Evolutionary conservation across 768 basidiomycete species (phyloP).

Genomic region (Amanita pallidorosea): DNA sequence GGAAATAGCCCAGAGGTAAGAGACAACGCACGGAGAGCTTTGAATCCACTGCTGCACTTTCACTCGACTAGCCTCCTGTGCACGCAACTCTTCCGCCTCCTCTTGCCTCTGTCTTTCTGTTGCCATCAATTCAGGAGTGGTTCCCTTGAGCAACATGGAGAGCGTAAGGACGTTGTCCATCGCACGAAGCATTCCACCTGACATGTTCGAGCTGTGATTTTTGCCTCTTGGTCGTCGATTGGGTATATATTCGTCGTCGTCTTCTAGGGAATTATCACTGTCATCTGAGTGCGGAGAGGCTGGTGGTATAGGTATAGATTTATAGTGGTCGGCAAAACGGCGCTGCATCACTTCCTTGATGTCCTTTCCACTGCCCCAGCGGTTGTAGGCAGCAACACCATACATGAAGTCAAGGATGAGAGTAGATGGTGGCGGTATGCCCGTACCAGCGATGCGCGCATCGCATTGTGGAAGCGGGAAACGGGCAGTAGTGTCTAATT

Average conservation of each 20-base stretch:
- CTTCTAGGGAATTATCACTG: background rate
- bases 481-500: background rate
- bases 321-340: background rate
- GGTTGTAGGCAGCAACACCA: slow-evolving; percentile 9
- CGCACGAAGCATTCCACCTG: slow-evolving; percentile 7
- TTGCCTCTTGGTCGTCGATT: slow-evolving; percentile 1
- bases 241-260: slow-evolving; percentile 6
- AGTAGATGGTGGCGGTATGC: background rate
- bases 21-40: no score
- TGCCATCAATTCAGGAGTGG: slow-evolving; percentile 2
- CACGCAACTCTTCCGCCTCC: no score
- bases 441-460: slow-evolving; percentile 1
- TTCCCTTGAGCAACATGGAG: slow-evolving; percentile 8
- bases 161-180: slow-evolving; percentile 7
- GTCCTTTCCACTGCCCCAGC: slow-evolving; percentile 8
- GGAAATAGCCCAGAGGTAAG: no score
- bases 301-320: slow-evolving; percentile 4
- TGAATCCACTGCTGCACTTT: no score
- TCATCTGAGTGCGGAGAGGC: background rate
- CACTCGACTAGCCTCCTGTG: no score
- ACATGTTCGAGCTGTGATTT: slow-evolving; percentile 7
- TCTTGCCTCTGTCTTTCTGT: no score
- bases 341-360: slow-evolving; percentile 8
- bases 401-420: slow-evolving; percentile 6
- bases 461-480: background rate